Evolutionary conservation across 2,329 filamentous ascomycete genomes (phyloP), one percentile per base, ranked within the genome.

Genomic region (Calonectria pteridis): DNA sequence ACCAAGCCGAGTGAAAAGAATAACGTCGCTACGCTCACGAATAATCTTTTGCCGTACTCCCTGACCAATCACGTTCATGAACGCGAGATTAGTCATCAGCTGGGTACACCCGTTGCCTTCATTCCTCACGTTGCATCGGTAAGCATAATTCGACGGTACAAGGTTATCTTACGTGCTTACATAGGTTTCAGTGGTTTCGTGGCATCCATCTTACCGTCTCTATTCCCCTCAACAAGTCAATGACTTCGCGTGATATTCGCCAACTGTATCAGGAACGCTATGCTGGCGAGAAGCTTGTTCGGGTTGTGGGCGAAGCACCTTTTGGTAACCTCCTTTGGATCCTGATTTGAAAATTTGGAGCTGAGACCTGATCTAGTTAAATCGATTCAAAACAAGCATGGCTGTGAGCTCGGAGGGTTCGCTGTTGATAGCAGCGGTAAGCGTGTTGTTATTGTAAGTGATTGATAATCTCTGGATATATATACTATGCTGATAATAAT

Each of bases 241-340:
- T 98, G 94, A 94, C 92, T 3, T 96, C 94, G 51, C 93, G 97
- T 67, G 96, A 98, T 83, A 95, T 99, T 79, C 92, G 97, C 75
- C 95, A 98, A 82, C 88, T 98, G 72, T 99, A 98, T 89, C 96
- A 98, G 86, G 96, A 98, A 81, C 92, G 96, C 29, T 99, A 98
- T 82, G 96, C 96, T 7, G 96, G 96, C 65, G 97, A 98, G 90
- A 96, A 95, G 86, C 92, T 99, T 20, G 93, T 99, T 83, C 98
- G 97, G 89, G 92, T 98, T 26, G 91, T 94, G 6, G 96, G 96
- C 68, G 96, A 98, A 84, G 91, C 94, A 0, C 97, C 96, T 35
- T 7, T 35, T 10, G 13, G 33, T 35, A 11, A 35, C 9, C 13
- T 10, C 9, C 9, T 6, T 6, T 35, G 9, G 13, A 10, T 7